Percentiles rank a stretch among this genome's conserved stretches.
phyloP scores from a whole-genome alignment of 208 protist species.

The Wallacemonas collosoma region DNA sequence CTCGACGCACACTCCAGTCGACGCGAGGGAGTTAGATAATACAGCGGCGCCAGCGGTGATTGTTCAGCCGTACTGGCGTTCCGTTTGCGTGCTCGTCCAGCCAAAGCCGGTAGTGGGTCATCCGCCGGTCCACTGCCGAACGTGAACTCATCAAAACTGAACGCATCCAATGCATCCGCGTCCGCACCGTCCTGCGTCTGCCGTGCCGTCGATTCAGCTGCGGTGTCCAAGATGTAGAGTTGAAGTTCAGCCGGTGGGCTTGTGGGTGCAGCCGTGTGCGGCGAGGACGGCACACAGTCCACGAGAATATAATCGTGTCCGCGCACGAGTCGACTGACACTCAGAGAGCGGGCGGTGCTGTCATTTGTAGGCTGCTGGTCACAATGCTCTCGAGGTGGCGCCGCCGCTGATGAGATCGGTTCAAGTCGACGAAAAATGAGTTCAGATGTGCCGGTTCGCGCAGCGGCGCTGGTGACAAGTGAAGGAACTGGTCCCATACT shows the following conservation, averaged over 20 bases:
- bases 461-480: neutral
- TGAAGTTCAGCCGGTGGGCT: neutral
- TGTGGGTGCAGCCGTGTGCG: neutral
- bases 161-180: conserved; percentile 24
- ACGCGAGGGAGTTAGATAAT: conserved; percentile 9
- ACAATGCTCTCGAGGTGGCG: no score
- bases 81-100: neutral
- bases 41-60: neutral
- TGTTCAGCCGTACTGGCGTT: neutral
- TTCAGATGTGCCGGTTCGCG: neutral
- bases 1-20: neutral
- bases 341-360: neutral
- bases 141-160: conserved; percentile 40
- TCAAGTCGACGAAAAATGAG: conserved; percentile 4
- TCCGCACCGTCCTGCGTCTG: no score
- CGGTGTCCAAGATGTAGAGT: conserved; percentile 6
- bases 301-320: conserved; percentile 1
- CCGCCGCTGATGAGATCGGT: neutral
- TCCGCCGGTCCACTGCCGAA: conserved; percentile 15
- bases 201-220: neutral
- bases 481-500: conserved; percentile 22
- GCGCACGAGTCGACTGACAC: conserved; percentile 2
- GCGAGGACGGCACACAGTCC: neutral
- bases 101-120: neutral
- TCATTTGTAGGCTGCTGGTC: neutral